Percentiles rank a stretch among this genome's conserved stretches.
phyloP scores from a whole-genome alignment of 495 filamentous ascomycete species.

The Amphirosellinia nigrospora region DNA sequence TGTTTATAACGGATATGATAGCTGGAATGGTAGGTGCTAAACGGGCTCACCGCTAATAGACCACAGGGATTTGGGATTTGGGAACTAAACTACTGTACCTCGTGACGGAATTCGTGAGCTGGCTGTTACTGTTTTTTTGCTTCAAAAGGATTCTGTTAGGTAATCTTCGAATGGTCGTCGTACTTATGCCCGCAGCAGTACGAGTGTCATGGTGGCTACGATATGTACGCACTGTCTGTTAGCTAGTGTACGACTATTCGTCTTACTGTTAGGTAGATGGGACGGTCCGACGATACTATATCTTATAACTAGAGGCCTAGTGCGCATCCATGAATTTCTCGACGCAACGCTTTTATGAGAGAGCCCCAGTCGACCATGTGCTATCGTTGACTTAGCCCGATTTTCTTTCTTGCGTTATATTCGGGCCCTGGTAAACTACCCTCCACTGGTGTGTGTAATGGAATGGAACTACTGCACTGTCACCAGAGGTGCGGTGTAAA shows the following conservation, averaged over 20 bases:
- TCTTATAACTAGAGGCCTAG: neutral
- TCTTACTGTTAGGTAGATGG: neutral
- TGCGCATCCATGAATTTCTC: too few relatives aligned
- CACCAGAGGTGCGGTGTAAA: neutral
- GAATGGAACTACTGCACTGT: neutral
- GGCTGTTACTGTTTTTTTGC: neutral
- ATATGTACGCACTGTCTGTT: neutral
- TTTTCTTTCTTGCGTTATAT: neutral
- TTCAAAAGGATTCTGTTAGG: slow-evolving; percentile 6
- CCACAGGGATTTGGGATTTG: neutral
- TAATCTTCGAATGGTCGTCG: neutral
- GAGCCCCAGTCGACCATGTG: neutral
- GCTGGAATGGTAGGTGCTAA: neutral
- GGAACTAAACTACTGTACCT: neutral
- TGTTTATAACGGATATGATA: neutral
- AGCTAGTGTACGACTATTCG: neutral
- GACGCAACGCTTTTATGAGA: neutral
- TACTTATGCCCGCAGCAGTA: neutral
- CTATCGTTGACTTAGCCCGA: neutral
- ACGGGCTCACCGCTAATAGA: neutral
- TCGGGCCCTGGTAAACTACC: neutral
- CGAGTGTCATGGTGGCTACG: neutral
- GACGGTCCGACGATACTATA: too few relatives aligned
- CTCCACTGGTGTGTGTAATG: neutral
- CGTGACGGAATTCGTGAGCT: too few relatives aligned